Percentiles rank a stretch among this genome's conserved stretches.
Evolutionary conservation across 805 yeast genomes (phyloP).

Genomic region (Metschnikowia peoriensis): DNA sequence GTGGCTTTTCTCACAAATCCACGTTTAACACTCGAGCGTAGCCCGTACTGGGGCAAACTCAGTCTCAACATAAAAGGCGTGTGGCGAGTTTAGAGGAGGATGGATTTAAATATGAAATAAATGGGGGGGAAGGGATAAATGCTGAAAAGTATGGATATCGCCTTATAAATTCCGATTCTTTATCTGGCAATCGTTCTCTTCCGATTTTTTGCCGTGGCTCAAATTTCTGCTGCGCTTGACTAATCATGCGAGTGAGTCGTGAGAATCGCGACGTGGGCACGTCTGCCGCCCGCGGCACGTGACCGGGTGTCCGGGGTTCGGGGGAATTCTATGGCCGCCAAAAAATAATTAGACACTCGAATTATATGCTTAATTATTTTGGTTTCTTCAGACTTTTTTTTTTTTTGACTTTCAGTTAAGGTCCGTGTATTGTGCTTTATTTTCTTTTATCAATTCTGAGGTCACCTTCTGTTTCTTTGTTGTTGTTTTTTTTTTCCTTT

Average conservation of each 20-base stretch:
- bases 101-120: not conserved
- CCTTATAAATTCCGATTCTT: too few species aligned
- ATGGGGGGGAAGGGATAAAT: not conserved
- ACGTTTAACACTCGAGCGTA: not conserved
- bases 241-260: not conserved
- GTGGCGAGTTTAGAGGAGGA: not conserved
- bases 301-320: not conserved
- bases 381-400: too few species aligned
- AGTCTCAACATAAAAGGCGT: constrained; percentile 5
- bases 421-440: too few species aligned
- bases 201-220: not conserved
- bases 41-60: constrained; percentile 2
- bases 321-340: not conserved
- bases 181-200: too few species aligned
- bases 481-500: too few species aligned
- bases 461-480: too few species aligned
- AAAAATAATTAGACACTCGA: too few species aligned
- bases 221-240: not conserved
- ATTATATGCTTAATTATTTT: not conserved
- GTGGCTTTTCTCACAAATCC: constrained; percentile 5
- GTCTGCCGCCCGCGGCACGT: not conserved
- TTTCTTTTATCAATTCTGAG: too few species aligned
- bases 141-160: too few species aligned
- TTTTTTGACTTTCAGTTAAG: too few species aligned
- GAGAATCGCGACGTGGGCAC: not conserved